Percentiles rank a stretch among this genome's conserved stretches.
Conservation (phyloP, 139 green algal genomes). For the Auxenochlorella pyrenoidosa region DNA sequence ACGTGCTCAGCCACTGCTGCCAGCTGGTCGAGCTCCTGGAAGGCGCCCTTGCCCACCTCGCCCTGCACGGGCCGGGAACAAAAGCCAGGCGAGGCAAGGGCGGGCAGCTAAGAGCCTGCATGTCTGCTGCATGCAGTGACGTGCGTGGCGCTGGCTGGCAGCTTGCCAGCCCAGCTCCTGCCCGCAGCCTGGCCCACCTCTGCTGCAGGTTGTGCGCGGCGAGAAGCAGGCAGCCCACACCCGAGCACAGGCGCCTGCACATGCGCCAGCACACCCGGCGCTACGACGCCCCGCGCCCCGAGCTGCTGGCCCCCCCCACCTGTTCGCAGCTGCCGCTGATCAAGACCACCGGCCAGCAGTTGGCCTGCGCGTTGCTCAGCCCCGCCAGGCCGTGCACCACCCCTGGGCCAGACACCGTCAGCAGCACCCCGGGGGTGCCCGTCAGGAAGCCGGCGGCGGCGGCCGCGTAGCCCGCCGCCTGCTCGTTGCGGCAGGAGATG, state of each 20-base stretch:
- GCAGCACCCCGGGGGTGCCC: conserved; percentile 74
- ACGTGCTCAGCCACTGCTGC: conserved; percentile 59
- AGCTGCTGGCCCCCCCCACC: background rate
- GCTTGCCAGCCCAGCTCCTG: no score
- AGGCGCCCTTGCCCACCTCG: conserved; percentile 82
- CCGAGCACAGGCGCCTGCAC: no score
- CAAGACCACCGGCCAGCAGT: conserved; percentile 86
- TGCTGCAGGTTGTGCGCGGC: no score
- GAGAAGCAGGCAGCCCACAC: no score
- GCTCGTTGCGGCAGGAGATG: conserved; percentile 86
- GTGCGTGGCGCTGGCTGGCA: no score
- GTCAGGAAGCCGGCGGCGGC: conserved; percentile 78
- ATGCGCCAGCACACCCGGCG: no score
- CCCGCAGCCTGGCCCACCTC: no score
- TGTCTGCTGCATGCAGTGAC: no score
- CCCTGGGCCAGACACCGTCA: conserved; percentile 85
- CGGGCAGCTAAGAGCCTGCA: no score
- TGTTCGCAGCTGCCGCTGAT: conserved; percentile 71
- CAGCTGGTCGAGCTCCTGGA: conserved; percentile 90
- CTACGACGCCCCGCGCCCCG: no score
- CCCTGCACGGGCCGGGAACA: conserved; percentile 20
- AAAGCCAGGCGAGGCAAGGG: background rate
- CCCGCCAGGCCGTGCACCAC: conserved; percentile 83
- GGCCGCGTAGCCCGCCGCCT: conserved; percentile 87
- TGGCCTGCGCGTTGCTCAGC: conserved; percentile 71